These are phyloP conservation scores for Arthroderma uncinatum DNA, from an alignment of 2,329 filamentous ascomycete species.

Conservation along the genomic window DNA sequence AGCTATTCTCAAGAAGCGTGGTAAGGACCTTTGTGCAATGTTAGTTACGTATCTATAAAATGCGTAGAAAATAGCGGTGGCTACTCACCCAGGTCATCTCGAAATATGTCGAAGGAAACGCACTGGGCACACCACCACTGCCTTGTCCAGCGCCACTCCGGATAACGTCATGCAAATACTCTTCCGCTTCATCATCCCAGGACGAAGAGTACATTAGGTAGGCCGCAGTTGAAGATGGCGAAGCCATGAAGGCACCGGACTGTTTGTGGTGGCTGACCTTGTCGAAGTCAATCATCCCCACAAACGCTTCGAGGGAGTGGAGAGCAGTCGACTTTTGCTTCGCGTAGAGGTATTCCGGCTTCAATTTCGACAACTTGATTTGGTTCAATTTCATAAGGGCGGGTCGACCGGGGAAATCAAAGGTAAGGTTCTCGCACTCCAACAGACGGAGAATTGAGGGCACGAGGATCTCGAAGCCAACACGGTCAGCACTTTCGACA, in stretches of 20 bases:
- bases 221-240: conserved; percentile 33
- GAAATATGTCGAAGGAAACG: conserved; percentile 23
- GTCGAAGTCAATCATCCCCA: conserved; percentile 29
- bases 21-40: not conserved
- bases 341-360: conserved; percentile 21
- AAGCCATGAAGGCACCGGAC: conserved; percentile 28
- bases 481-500: conserved; percentile 21
- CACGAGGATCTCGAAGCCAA: conserved; percentile 29
- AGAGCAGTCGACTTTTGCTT: conserved; percentile 22
- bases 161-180: conserved; percentile 21
- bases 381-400: conserved; percentile 19
- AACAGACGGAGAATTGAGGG: conserved; percentile 24
- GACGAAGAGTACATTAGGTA: conserved; percentile 24
- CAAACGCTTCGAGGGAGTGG: conserved; percentile 33
- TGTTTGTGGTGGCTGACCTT: conserved; percentile 25
- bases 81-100: conserved; percentile 20
- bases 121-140: conserved; percentile 19
- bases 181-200: conserved; percentile 28
- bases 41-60: not conserved
- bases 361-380: conserved; percentile 22
- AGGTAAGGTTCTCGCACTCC: conserved; percentile 19
- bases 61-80: not conserved
- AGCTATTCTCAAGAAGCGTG: not conserved
- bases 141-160: conserved; percentile 5
- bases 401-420: conserved; percentile 21